Evolutionary conservation across 257 asterid species (phyloP), one percentile per base, ranked within the genome.

Genomic region (Capsicum baccatum): DNA sequence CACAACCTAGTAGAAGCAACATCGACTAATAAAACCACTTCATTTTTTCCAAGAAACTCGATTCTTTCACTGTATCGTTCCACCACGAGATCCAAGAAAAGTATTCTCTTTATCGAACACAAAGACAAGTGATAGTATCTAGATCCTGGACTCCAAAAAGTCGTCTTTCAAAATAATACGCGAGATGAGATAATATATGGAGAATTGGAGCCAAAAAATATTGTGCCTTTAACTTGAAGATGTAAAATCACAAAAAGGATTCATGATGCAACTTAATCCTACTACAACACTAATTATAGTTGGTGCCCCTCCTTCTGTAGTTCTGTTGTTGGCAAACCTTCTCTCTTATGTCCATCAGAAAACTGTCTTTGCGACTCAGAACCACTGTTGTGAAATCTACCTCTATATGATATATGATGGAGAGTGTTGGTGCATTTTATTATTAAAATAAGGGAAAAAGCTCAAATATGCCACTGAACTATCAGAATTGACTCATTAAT

Each of bases 371-470:
- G n/a, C 35, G 56, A 79, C 15, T 62, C 39, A 19, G 5, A 62
- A 57, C 55, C 21, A 37, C 87, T 76, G 6, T 67, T 78, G 39
- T 85, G 86, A 39, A 10, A 71, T 44, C 84, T 89, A 63, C 73
- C 87, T 21, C 85, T 81, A 6, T 67, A 21, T 13, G n/a, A 37
- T 26, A 89, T 91, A 48, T 26, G 33, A 26, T 26, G 33, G 33
- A 26, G 33, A 26, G 33, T 26, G 33, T 26, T 26, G 33, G 33
- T 26, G 33, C 33, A 26, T 26, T 26, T 26, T 26, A 26, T 26
- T 26, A 26, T 26, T 26, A 26, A 26, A 26, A 26, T 26, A 26
- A 26, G 33, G 2, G 2, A 26, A 26, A 26, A 26, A 2, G 1
- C 33, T 26, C 33, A 26, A 26, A 26, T 26, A 26, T 26, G 33